Base-by-base conservation (phyloP, 2,329 filamentous ascomycete genomes). In the Diplodia corticola region DNA sequence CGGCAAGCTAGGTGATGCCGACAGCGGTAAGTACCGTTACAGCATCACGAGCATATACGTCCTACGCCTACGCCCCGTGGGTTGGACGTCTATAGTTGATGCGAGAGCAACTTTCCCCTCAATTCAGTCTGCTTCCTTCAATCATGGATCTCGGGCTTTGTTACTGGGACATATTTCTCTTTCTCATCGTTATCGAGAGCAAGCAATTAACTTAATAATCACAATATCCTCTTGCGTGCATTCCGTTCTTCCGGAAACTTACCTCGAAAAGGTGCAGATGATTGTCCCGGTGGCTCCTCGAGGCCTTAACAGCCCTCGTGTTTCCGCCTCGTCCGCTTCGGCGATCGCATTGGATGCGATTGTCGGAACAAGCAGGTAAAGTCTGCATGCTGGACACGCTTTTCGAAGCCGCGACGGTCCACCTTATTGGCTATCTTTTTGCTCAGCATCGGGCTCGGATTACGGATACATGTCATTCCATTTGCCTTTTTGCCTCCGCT, bases 51-150 rank as follows among this genome's bases (percentile, higher is more conserved):
- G 69, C 68, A 69, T 70, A 69, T 70, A 69, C 69, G 64, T 69
- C 53, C 64, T 46, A 37, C 64, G 64, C 59, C 46, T 61, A 48
- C 53, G 44, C 53, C 26, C 55, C 50, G 68, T 68, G 67, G 64
- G 67, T 67, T 63, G 53, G 46, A 69, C 54, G 69, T 65, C 69
- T 70, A 70, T 70, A 69, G 68, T 69, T 67, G 69, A 65, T 70
- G 68, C 68, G 24, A 70, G 55, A 69, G 26, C 64, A 64, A 66
- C 51, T 24, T 5, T 59, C 67, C 67, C 22, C 59, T 55, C 54
- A 69, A 68, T 67, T 69, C 50, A 66, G 67, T 67, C 65, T 59
- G 44, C 54, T 67, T 61, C 33, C 55, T 51, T 26, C 33, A 46
- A 33, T 24, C 7, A 20, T 66, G 63, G 64, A 44, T 53, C 15